These are phyloP conservation scores for Dactylorhiza incarnata DNA, from an alignment of 106 monocot species.

Conservation along the genomic window DNA sequence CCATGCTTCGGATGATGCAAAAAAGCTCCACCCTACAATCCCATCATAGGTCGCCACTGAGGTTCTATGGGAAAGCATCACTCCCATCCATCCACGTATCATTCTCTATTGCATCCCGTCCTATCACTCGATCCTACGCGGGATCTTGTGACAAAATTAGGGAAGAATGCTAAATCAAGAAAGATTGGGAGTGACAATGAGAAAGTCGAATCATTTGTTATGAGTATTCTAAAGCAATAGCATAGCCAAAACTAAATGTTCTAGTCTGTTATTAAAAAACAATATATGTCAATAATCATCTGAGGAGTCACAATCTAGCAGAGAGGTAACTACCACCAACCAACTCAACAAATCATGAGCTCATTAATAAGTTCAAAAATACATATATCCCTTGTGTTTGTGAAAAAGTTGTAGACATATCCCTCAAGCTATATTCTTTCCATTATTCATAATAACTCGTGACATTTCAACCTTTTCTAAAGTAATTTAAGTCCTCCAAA, in stretches of 20 bases:
- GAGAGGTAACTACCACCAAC: neutral
- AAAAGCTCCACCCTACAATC: too few relatives aligned
- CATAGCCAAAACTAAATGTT: neutral
- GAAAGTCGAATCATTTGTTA: neutral
- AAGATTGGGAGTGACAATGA: too few relatives aligned
- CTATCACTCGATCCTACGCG: too few relatives aligned
- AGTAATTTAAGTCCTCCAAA: neutral
- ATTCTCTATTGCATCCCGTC: too few relatives aligned
- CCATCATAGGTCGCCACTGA: too few relatives aligned
- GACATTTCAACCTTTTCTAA: neutral
- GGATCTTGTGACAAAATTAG: neutral
- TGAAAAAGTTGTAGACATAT: neutral
- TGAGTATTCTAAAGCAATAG: neutral
- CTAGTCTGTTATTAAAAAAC: neutral
- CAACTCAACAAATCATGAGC: neutral
- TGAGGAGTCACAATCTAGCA: neutral
- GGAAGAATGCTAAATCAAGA: neutral
- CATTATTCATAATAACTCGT: neutral
- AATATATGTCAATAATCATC: neutral
- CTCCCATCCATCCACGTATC: too few relatives aligned
- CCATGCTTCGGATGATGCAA: too few relatives aligned
- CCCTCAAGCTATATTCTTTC: neutral
- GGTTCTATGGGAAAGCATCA: too few relatives aligned
- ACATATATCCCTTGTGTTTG: neutral
- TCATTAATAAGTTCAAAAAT: neutral